Base-by-base conservation (phyloP, 768 basidiomycete species). In the Baorangia bicolor region DNA sequence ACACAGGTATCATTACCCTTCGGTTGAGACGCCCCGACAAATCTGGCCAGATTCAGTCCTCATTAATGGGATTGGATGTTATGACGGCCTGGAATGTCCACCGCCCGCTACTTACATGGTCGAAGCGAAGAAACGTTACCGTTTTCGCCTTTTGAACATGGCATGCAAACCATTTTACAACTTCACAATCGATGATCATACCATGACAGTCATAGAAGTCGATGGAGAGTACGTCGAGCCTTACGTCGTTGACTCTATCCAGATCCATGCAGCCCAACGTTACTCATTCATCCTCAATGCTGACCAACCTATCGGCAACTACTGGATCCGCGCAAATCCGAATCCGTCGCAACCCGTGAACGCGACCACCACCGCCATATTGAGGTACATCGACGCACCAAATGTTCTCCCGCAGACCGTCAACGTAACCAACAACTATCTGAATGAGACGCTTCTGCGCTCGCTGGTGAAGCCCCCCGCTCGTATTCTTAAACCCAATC, bases 231-330 rank as follows among this genome's bases (percentile, higher is more conserved):
- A 70, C 37, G 71, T 73, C 9, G 55, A 71, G 20, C 77, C 78
- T 10, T 60, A 77, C n/a, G 61, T 60, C 10, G 78, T 77, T 2
- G 75, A 80, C 51, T 66, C 61, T 11, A 62, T 77, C 47, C 69
- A 69, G 28, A 74, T 76, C 25, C 66, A 62, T 13, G 53, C 68
- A 3, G 77, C 74, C 5, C 80, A 81, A 57, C 75, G 80, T 20
- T 81, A 80, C 53, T 80, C 79, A 0, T 72, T 81, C 56, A 67
- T 81, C 25, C 59, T 81, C 16, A 61, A 68, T 62, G 75, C 80
- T 4, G 69, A 75, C 55, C 67, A 76, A 42, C 59, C 71, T 0
- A 42, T 76, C 21, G 62, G 42, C 33, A 81, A 81, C 59, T 81
- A 81, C 57, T 81, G 67, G 56, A 53, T 62, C 6, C 53, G 49